A percentile compares a stretch with the other conserved stretches of the same genome.
Evolutionary conservation across 1,284 basidiomycete species (phyloP).

Genomic region (Coriolopsis trogii): DNA sequence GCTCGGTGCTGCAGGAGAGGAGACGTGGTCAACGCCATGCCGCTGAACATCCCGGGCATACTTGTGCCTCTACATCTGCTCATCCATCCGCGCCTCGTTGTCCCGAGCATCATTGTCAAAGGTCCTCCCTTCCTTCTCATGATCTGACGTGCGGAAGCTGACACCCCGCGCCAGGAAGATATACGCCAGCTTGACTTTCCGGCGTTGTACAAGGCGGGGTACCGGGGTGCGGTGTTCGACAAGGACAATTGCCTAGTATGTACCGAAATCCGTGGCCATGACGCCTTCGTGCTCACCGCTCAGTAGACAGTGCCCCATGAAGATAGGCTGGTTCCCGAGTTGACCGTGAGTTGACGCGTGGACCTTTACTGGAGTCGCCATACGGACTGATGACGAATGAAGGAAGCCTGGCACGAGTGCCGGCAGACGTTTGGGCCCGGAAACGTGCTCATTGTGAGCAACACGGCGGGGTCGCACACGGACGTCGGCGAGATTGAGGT

Average conservation of each 20-base stretch:
- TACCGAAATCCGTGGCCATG: conserved; percentile 4
- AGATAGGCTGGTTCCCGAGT: conserved; percentile 74
- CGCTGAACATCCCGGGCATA: conserved; percentile 77
- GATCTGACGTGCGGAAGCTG: neutral
- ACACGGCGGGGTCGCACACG: conserved; percentile 84
- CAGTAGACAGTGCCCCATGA: conserved; percentile 74
- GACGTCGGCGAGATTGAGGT: conserved; percentile 86
- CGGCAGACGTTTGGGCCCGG: conserved; percentile 73
- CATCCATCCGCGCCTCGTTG: conserved; percentile 70
- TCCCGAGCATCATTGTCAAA: conserved; percentile 75
- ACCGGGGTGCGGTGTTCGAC: conserved; percentile 90
- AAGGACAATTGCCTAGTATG: conserved; percentile 96
- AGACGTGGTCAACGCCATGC: too few species aligned
- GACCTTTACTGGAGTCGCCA: neutral
- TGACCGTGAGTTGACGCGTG: conserved; percentile 49
- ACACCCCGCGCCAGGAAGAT: conserved; percentile 54
- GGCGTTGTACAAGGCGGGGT: conserved; percentile 78
- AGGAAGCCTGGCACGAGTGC: conserved; percentile 84
- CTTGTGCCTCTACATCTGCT: conserved; percentile 77
- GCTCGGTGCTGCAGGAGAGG: neutral
- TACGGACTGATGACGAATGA: conserved; percentile 2
- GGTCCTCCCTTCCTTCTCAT: conserved; percentile 46
- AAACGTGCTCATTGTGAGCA: conserved; percentile 91
- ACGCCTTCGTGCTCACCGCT: neutral
- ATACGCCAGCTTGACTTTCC: conserved; percentile 88